phyloP scores from a whole-genome alignment of 805 yeast genomes.

The Scheffersomyces stipitis region DNA sequence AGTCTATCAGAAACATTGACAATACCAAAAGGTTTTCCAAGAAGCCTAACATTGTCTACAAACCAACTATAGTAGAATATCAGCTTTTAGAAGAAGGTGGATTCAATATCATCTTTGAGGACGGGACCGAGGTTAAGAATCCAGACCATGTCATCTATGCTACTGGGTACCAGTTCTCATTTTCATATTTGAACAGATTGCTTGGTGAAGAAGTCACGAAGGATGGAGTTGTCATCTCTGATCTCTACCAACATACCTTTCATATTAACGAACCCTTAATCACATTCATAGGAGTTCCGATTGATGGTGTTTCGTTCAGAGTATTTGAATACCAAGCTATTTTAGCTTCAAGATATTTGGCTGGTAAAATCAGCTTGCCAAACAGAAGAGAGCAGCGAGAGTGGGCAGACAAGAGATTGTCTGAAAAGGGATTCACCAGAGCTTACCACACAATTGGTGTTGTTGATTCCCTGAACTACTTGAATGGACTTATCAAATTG shows the following conservation, averaged over 20 bases:
- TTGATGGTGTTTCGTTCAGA: conserved; percentile 62
- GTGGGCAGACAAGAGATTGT: conserved; percentile 40
- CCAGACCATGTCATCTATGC: conserved; percentile 66
- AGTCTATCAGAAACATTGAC: conserved; percentile 24
- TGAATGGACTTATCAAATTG: conserved; percentile 13
- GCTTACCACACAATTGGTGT: conserved; percentile 43
- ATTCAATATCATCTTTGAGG: conserved; percentile 41
- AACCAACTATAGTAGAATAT: conserved; percentile 25
- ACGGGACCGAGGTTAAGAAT: conserved; percentile 45
- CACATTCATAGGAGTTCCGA: conserved; percentile 61
- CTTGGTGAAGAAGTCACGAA: conserved; percentile 31
- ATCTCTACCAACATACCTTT: conserved; percentile 60
- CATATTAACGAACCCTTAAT: conserved; percentile 62
- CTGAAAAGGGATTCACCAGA: conserved; percentile 39
- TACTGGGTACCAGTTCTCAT: conserved; percentile 70
- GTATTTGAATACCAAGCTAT: conserved; percentile 64
- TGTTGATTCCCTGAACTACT: conserved; percentile 13
- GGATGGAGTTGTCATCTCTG: conserved; percentile 29
- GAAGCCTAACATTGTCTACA: conserved; percentile 16
- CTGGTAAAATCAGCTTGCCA: conserved; percentile 55
- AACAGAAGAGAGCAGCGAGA: conserved; percentile 42
- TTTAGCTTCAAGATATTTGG: conserved; percentile 60
- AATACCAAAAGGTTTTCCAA: conserved; percentile 6
- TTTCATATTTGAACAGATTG: conserved; percentile 53
- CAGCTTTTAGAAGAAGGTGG: conserved; percentile 25